phyloP scores from a whole-genome alignment of 2,329 filamentous ascomycete genomes.

The Domatiomyces globalis region DNA sequence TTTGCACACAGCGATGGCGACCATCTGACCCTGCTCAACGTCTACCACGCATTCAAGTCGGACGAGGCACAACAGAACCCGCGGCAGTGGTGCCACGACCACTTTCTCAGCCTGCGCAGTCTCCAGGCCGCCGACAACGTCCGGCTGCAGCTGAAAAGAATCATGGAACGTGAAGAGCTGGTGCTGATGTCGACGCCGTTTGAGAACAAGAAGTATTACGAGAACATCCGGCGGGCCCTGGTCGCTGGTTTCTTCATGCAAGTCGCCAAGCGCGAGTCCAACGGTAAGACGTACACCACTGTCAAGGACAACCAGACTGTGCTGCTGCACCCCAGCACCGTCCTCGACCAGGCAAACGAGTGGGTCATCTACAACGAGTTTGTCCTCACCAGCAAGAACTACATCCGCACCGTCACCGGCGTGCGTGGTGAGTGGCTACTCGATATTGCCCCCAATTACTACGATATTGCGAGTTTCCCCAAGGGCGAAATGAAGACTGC shows the following conservation, averaged over 20 bases:
- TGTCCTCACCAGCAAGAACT: conserved; percentile 94
- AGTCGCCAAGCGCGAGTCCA: conserved; percentile 81
- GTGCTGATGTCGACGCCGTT: conserved; percentile 81
- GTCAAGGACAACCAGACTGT: conserved; percentile 95
- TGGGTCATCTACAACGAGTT: conserved; percentile 99
- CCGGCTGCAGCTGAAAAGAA: conserved; percentile 75
- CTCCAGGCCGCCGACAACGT: conserved; percentile 90
- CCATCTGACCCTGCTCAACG: conserved; percentile 89
- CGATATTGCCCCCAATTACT: conserved; percentile 88
- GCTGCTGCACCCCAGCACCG: conserved; percentile 82
- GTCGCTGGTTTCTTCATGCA: conserved; percentile 99
- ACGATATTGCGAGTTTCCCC: conserved; percentile 65
- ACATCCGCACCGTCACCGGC: conserved; percentile 83
- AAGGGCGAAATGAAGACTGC: conserved; percentile 73
- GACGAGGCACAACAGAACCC: conserved; percentile 54
- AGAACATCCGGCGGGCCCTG: conserved; percentile 84
- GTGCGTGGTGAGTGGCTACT: conserved; percentile 90
- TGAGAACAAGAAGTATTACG: conserved; percentile 94
- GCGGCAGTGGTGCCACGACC: conserved; percentile 92
- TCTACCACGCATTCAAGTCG: conserved; percentile 92
- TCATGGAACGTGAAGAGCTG: conserved; percentile 86
- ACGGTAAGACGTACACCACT: conserved; percentile 81
- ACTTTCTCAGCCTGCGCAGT: conserved; percentile 81
- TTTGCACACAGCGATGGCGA: conserved; percentile 91
- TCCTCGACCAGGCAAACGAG: conserved; percentile 74